phyloP scores from a whole-genome alignment of 371 early-diverging fungal species.

The Globomyces sp. region DNA sequence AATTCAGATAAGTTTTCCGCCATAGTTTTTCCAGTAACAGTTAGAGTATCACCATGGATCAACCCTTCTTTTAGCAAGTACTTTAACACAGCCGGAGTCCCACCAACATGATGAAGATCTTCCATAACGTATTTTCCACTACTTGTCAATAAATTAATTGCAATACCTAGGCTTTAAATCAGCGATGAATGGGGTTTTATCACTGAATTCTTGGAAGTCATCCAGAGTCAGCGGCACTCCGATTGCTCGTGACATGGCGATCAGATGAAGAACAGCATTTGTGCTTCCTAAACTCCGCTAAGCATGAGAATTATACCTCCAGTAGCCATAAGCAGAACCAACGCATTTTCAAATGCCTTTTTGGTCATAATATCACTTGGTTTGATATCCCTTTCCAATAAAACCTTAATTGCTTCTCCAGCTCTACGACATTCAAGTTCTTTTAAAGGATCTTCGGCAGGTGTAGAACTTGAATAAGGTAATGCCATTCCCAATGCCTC shows the following conservation, averaged over 20 bases:
- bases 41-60: slow-evolving; percentile 82
- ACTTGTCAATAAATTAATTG: slow-evolving; percentile 37
- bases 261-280: slow-evolving; percentile 94
- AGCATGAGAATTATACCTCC: slow-evolving; percentile 53
- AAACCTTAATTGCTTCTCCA: slow-evolving; percentile 77
- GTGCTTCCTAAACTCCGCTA: slow-evolving; percentile 63
- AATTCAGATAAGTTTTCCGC: slow-evolving; percentile 79
- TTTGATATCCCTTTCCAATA: slow-evolving; percentile 85
- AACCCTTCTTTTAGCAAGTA: slow-evolving; percentile 75
- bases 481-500: slow-evolving; percentile 96
- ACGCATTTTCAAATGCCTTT: slow-evolving; percentile 91
- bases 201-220: slow-evolving; percentile 89
- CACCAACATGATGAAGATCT: slow-evolving; percentile 85
- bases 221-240: slow-evolving; percentile 78
- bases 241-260: slow-evolving; percentile 88
- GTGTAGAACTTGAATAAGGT: slow-evolving; percentile 90
- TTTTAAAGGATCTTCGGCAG: slow-evolving; percentile 84
- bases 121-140: slow-evolving; percentile 93
- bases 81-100: slow-evolving; percentile 89
- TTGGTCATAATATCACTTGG: slow-evolving; percentile 94
- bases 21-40: slow-evolving; percentile 92
- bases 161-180: slow-evolving; percentile 83
- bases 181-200: slow-evolving; percentile 89
- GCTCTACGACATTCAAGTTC: slow-evolving; percentile 80
- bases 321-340: slow-evolving; percentile 84